Base-by-base conservation (phyloP, 2,329 filamentous ascomycete genomes). In the Xylariaceae sp. region DNA sequence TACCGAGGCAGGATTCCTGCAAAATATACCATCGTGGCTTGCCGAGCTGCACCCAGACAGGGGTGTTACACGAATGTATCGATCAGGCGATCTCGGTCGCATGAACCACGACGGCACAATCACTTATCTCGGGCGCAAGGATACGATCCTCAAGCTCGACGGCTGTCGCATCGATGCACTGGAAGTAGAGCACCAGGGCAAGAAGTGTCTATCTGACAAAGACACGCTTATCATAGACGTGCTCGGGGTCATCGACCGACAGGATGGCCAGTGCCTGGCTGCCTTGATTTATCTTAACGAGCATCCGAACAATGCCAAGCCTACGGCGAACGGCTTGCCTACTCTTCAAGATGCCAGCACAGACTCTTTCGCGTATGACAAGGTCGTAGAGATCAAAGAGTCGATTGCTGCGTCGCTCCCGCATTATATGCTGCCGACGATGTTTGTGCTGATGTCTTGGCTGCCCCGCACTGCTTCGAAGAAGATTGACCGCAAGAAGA, bases 401-500 rank as follows among this genome's bases (percentile, higher is more conserved):
- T 47, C 42, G 9, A 56, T 59, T 16, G 54, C 51, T 40, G 39
- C 48, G 47, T 52, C 51, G 22, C 56, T 59, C 31, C 54, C 54
- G 3, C 48, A 55, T 12, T 57, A 57, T 38, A 59, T 59, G 56
- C 54, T 59, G 39, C 56, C 56, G 3, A 59, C 51, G 13, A 55
- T 7, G 31, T 59, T 57, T 19, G 51, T 59, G 10, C 52, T 59
- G 34, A 59, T 57, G 51, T 51, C 56, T 19, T 57, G 51, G 54
- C n/a, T 59, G 9, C 54, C 52, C 2, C 44, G 50, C 6, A 59
- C 56, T 6, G 52, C 51, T 12, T 57, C 50, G 7, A 57, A 59
- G 19, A 57, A 59, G 46, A 50, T 59, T 5, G 56, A 57, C 17
- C 45, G 54, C 9, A 59, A 59, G 47, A 57, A 55, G 45, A 59